These are phyloP conservation scores for Trichoderma lentiforme DNA, from an alignment of 2,329 filamentous ascomycete species.

Conservation along the genomic window DNA sequence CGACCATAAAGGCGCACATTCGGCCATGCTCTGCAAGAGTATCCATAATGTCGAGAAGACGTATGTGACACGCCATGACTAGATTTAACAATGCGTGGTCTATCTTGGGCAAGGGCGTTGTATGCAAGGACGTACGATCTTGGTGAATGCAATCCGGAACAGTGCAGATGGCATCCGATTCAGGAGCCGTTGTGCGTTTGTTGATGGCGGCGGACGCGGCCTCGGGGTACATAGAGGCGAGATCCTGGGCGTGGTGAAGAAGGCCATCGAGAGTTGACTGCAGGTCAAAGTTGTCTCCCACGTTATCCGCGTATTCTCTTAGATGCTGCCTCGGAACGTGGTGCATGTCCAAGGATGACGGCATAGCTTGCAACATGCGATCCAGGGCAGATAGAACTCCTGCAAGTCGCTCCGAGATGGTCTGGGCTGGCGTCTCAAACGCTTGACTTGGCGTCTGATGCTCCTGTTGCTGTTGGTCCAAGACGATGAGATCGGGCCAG, in stretches of 20 bases:
- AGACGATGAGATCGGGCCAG: constrained; percentile 23
- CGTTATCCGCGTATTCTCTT: constrained; percentile 24
- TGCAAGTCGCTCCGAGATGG: constrained; percentile 22
- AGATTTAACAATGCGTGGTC: constrained; percentile 38
- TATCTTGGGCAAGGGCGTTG: constrained; percentile 19
- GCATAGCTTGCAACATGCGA: constrained; percentile 21
- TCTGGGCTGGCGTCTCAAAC: constrained; percentile 7
- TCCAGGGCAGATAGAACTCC: constrained; percentile 26
- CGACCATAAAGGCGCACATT: constrained; percentile 32
- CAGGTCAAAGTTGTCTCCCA: constrained; percentile 26
- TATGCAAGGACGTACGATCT: constrained; percentile 19
- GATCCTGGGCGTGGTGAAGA: constrained; percentile 33
- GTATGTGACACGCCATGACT: constrained; percentile 37
- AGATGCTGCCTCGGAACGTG: constrained; percentile 28
- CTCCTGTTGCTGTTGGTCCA: constrained; percentile 17
- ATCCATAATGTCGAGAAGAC: constrained; percentile 38
- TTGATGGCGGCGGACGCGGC: constrained; percentile 25
- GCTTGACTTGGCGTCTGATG: constrained; percentile 8
- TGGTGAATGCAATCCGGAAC: constrained; percentile 36
- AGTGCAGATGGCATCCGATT: constrained; percentile 25
- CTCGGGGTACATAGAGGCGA: constrained; percentile 36
- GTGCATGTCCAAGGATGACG: background rate
- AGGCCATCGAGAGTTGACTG: constrained; percentile 33
- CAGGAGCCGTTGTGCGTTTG: constrained; percentile 1
- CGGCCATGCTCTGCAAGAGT: constrained; percentile 30